Evolutionary conservation across 768 basidiomycete species (phyloP).

Genomic region (Butyriboletus loyo): DNA sequence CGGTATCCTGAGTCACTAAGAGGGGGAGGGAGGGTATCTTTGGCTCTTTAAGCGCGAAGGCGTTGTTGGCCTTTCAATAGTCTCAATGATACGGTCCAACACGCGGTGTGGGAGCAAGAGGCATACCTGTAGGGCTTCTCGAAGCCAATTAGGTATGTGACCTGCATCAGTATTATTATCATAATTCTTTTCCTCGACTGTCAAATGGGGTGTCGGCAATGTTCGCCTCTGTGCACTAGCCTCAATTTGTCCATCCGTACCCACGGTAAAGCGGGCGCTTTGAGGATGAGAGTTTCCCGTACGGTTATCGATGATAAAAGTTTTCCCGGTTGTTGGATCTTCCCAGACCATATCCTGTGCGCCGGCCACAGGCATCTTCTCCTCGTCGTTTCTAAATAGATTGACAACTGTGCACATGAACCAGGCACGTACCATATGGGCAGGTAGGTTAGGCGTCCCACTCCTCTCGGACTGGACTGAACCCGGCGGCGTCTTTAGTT

Average conservation of each 20-base stretch:
- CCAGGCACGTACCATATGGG: constrained; percentile 20
- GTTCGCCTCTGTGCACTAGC: constrained; percentile 15
- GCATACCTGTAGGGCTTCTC: constrained; percentile 54
- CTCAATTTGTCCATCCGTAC: constrained; percentile 6
- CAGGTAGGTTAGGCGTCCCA: constrained; percentile 6
- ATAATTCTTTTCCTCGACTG: not conserved
- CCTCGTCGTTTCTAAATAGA: constrained; percentile 16
- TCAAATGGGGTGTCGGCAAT: constrained; percentile 3
- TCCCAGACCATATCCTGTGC: constrained; percentile 42
- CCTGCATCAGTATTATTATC: constrained; percentile 11
- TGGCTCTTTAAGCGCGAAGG: constrained; percentile 49
- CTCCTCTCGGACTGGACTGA: constrained; percentile 4
- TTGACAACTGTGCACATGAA: constrained; percentile 1
- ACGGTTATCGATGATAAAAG: constrained; percentile 58
- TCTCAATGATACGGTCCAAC: constrained; percentile 8
- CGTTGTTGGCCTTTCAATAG: constrained; percentile 47
- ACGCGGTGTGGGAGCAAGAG: constrained; percentile 11
- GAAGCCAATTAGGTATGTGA: constrained; percentile 60
- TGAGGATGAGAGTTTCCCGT: constrained; percentile 64
- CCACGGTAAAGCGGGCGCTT: constrained; percentile 11
- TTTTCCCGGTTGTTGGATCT: constrained; percentile 59
- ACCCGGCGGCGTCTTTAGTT: constrained; percentile 5
- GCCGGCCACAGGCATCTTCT: constrained; percentile 31
- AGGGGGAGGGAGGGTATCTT: constrained; percentile 40
- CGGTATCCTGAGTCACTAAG: constrained; percentile 9